Conservation (phyloP, 1,284 basidiomycete species). For the Coniophora puteana region DNA sequence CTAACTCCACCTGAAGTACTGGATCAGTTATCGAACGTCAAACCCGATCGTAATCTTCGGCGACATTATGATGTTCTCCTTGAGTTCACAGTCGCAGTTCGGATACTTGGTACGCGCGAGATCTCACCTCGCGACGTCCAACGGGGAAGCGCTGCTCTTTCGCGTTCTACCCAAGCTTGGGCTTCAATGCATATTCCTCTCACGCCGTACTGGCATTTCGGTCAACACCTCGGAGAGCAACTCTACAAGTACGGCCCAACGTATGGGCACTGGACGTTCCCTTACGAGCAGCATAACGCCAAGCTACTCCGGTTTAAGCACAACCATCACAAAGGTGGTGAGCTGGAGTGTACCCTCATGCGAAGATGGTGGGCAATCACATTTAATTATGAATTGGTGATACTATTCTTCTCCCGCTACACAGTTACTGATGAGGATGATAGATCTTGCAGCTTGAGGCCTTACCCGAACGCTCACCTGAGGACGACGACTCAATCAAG, state of each 20-base stretch:
- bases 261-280: conserved; percentile 35
- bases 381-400: conserved; percentile 25
- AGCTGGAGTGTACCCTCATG: conserved; percentile 28
- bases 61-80: neutral
- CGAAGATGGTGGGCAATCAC: conserved; percentile 24
- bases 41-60: neutral
- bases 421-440: too few species aligned
- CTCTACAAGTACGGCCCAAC: conserved; percentile 30
- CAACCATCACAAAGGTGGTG: conserved; percentile 31
- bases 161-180: neutral
- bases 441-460: too few species aligned
- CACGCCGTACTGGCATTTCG: neutral
- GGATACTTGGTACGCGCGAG: neutral
- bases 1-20: neutral
- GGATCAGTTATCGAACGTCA: neutral
- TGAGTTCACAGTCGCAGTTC: neutral
- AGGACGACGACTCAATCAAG: too few species aligned
- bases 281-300: conserved; percentile 33
- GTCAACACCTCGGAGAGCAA: neutral
- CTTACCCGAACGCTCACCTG: too few species aligned
- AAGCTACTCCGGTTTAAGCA: conserved; percentile 29
- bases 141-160: conserved; percentile 7
- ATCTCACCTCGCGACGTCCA: neutral
- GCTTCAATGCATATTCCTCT: neutral
- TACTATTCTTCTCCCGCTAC: too few species aligned